phyloP scores from a whole-genome alignment of 345 rosid species.

The Moricandia arvensis region DNA sequence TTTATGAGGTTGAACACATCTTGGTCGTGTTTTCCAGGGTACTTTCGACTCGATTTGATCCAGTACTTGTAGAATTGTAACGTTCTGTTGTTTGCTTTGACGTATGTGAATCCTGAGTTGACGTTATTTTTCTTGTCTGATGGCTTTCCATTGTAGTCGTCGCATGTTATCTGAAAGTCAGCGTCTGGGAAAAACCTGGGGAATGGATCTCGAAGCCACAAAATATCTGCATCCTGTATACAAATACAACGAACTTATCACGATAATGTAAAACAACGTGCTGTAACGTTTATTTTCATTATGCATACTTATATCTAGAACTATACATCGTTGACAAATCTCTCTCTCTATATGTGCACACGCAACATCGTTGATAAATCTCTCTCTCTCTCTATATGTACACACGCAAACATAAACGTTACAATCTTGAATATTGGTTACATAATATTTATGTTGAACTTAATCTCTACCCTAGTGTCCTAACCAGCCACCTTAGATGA shows the following conservation, averaged over 20 bases:
- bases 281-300: too few relatives aligned
- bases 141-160: constrained; percentile 45
- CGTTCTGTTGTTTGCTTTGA: constrained; percentile 51
- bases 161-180: constrained; percentile 86
- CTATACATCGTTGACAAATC: background rate
- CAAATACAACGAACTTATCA: background rate
- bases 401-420: background rate
- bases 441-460: too few relatives aligned
- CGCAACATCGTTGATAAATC: background rate
- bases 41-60: constrained; percentile 44
- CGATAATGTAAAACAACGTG: background rate
- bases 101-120: constrained; percentile 73
- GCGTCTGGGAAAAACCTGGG: constrained; percentile 49
- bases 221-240: constrained; percentile 68
- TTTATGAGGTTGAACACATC: constrained; percentile 75
- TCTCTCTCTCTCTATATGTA: background rate
- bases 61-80: constrained; percentile 59
- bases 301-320: background rate
- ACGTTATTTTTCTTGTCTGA: constrained; percentile 42
- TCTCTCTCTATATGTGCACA: background rate
- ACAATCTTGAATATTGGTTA: background rate
- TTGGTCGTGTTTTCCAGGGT: constrained; percentile 67
- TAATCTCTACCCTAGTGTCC: too few relatives aligned
- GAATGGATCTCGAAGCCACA: constrained; percentile 81
- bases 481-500: too few relatives aligned